These are phyloP conservation scores for Gentiana macrophylla DNA, from an alignment of 257 asterid species.

Conservation along the genomic window DNA sequence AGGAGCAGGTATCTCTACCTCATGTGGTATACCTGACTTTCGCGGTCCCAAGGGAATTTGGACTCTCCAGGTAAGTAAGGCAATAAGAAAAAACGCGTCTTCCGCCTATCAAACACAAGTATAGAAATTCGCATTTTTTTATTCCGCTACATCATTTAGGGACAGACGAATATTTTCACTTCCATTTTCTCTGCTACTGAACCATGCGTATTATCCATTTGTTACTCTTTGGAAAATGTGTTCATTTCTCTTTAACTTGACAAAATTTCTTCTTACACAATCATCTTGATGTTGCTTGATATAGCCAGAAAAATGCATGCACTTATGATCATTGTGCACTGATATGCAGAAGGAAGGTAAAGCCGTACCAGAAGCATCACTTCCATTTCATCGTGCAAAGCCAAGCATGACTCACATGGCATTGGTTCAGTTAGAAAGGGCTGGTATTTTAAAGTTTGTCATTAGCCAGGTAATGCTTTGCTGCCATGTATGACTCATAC, in stretches of 20 bases:
- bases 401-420: slow-evolving; percentile 96
- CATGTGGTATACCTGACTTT: slow-evolving; percentile 98
- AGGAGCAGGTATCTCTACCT: slow-evolving; percentile 97
- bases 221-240: no score
- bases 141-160: no score
- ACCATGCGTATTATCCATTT: no score
- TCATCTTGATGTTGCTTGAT: no score
- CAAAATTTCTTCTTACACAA: no score
- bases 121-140: no score
- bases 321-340: slow-evolving; percentile 12
- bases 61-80: slow-evolving; percentile 80
- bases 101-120: no score
- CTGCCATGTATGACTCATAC: neutral
- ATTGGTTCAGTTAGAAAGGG: slow-evolving; percentile 77
- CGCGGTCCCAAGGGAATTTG: slow-evolving; percentile 98
- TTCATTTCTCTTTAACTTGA: no score
- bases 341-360: slow-evolving; percentile 75
- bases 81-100: no score
- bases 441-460: slow-evolving; percentile 75
- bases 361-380: slow-evolving; percentile 87
- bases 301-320: neutral
- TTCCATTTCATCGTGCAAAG: slow-evolving; percentile 91
- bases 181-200: no score
- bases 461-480: slow-evolving; percentile 69
- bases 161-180: no score